Base-by-base conservation (phyloP, 1,139 yeast species). In the Pichia inconspicua region DNA sequence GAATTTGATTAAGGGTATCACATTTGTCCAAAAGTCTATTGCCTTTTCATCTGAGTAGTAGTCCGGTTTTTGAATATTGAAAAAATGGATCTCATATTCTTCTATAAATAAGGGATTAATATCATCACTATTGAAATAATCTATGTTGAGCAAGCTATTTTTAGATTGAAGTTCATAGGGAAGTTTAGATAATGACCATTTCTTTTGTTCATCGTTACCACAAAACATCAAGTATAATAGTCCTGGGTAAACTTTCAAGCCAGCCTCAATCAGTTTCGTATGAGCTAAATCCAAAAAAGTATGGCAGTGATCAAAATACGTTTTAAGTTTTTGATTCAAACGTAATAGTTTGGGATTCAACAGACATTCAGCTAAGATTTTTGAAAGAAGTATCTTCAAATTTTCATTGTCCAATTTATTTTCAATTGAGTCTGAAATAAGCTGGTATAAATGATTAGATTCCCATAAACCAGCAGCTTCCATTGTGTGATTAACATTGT, bases 391-490 rank as follows among this genome's bases (percentile, higher is more conserved):
- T 9, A 37, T 28, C 25, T 50, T 48, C 38, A 53, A 39, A 10
- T 64, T 54, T 12, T 64, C 66, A 17, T 48, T 41, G n/a, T 46
- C 40, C 19, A 46, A 32, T 36, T 60, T 58, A 11, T 56, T 56
- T 11, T 71, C 58, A 5, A 64, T 61, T 14, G 65, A 59, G 5
- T 30, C 14, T 4, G 49, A 43, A 3, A 52, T 44, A 7, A 38
- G 27, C 5, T 48, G 45, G n/a, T 61, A 46, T 6, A 73, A 51
- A 4, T 71, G 56, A 8, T 62, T 59, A 1, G 74, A 62, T 55
- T 82, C 80, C 89, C 90, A 83, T 6, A 58, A 57, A 17, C 74
- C 64, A 0, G 83, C 75, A 5, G 74, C 64, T 39, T 69, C 64
- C 50, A 79, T 66, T 53, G 83, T 82, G 40, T 69, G 67, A 37